phyloP scores from a whole-genome alignment of 371 early-diverging fungal genomes.

The Syncephalastrum sp. region DNA sequence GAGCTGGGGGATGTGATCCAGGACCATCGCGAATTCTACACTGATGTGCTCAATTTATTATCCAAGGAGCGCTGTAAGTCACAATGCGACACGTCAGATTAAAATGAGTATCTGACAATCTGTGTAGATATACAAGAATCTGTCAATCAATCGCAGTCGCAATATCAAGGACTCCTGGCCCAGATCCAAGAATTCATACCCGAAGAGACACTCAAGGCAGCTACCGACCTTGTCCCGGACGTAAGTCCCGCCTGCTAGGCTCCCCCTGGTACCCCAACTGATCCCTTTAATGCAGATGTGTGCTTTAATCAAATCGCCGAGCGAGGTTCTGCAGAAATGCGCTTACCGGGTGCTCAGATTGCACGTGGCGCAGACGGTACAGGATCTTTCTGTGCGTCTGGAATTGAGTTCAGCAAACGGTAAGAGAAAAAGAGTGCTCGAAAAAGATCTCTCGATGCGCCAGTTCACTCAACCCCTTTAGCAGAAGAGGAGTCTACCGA shows the following conservation, averaged over 20 bases:
- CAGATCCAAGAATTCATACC: slow-evolving; percentile 32
- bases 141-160: slow-evolving; percentile 14
- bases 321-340: slow-evolving; percentile 40
- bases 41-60: slow-evolving; percentile 17
- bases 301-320: slow-evolving; percentile 19
- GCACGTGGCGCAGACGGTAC: slow-evolving; percentile 35
- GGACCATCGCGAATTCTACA: slow-evolving; percentile 7
- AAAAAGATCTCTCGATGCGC: neutral
- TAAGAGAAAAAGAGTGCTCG: slow-evolving; percentile 5
- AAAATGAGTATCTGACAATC: slow-evolving; percentile 8
- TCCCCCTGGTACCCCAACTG: neutral
- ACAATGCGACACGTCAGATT: slow-evolving; percentile 6
- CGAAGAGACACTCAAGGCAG: slow-evolving; percentile 25
- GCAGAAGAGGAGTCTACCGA: slow-evolving; percentile 24
- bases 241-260: slow-evolving; percentile 15
- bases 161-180: slow-evolving; percentile 33
- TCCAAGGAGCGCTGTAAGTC: slow-evolving; percentile 14
- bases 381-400: slow-evolving; percentile 46
- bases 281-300: neutral
- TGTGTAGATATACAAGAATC: slow-evolving; percentile 1
- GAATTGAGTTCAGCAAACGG: slow-evolving; percentile 40
- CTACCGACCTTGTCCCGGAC: slow-evolving; percentile 15
- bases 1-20: no score
- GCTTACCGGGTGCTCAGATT: slow-evolving; percentile 44
- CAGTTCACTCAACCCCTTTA: neutral